These are phyloP conservation scores for Priceomyces fermenticarens DNA, from an alignment of 805 yeast genomes.

Conservation along the genomic window DNA sequence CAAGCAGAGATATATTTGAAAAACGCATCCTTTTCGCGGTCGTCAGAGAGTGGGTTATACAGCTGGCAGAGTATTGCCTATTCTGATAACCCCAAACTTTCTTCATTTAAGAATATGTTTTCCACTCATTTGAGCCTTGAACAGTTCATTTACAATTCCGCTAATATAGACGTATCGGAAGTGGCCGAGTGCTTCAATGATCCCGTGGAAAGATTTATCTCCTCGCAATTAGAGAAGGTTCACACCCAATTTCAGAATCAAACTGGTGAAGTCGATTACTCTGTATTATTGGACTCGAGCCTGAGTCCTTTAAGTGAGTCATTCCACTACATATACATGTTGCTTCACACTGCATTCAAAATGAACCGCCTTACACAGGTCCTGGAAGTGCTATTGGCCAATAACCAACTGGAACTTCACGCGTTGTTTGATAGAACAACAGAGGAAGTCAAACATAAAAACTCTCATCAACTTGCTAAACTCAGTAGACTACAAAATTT, in stretches of 20 bases:
- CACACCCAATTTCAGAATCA: constrained; percentile 19
- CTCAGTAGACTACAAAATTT: constrained; percentile 27
- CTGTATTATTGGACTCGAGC: constrained; percentile 28
- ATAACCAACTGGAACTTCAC: constrained; percentile 61
- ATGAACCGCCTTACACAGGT: constrained; percentile 61
- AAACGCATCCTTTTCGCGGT: constrained; percentile 8
- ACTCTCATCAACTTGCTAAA: constrained; percentile 35
- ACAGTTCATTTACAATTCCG: constrained; percentile 52
- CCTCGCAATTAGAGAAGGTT: constrained; percentile 25
- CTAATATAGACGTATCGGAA: constrained; percentile 54
- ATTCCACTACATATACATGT: constrained; percentile 50
- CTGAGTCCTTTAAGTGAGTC: constrained; percentile 36
- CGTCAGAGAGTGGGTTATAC: constrained; percentile 8
- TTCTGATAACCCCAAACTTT: constrained; percentile 32
- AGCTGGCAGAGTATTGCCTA: constrained; percentile 22
- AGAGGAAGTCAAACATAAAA: constrained; percentile 61
- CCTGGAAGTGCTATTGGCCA: constrained; percentile 49
- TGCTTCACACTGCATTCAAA: constrained; percentile 56
- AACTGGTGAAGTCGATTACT: constrained; percentile 22
- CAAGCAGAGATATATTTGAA: constrained; percentile 66
- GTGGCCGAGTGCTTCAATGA: constrained; percentile 39
- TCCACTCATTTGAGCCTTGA: constrained; percentile 43
- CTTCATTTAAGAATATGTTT: constrained; percentile 33
- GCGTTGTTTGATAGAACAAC: constrained; percentile 59
- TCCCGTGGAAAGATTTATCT: constrained; percentile 26